Evolutionary conservation across 2,329 filamentous ascomycete genomes (phyloP), one percentile per base, ranked within the genome.

Genomic region (Raffaelea albimanens): DNA sequence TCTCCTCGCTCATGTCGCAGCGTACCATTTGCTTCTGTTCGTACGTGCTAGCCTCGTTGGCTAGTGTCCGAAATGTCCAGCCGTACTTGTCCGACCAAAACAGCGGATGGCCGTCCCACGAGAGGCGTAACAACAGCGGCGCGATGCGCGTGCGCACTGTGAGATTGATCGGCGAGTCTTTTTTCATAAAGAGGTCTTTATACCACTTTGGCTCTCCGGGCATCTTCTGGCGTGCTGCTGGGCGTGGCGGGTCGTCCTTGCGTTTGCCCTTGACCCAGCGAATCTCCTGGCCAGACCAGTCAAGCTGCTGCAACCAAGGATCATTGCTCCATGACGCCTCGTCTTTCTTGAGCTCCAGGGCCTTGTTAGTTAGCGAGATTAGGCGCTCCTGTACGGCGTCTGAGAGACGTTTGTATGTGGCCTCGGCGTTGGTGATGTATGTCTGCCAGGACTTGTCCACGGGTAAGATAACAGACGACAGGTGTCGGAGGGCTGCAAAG

Each of bases 141-240:
- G 93, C 86, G 57, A 96, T 82, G 46, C 94, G 80, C 31, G 89
- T 94, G 41, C 94, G 80, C 0, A 97, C 90, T 0, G 87, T 87
- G 18, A 98, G 69, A 50, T 72, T 82, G 49, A 96, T 93, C 40
- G 76, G 76, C 0, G 75, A 68, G 50, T 81, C 77, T 21, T 68
- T 82, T 48, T 80, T 88, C 1, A 75, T 57, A 57, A 94, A 95
- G 1, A 98, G 70, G 61, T 89, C 88, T 59, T 93, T 96, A 67
- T 95, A 98, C 93, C 93, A 98, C 54, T 85, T 76, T 0, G 93
- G 93, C 85, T 87, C 93, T 14, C 93, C 93, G 0, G 91, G 90
- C 67, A 85, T 88, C 72, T 97, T 98, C 62, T 98, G 93, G 41
- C 85, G 75, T 11, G 82, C 82, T 8, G 82, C 85, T 25, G 84